Percentiles rank a stretch among this genome's conserved stretches.
These are phyloP conservation scores for Nemania sp. DNA, from an alignment of 2,329 filamentous ascomycete genomes.

Conservation along the genomic window DNA sequence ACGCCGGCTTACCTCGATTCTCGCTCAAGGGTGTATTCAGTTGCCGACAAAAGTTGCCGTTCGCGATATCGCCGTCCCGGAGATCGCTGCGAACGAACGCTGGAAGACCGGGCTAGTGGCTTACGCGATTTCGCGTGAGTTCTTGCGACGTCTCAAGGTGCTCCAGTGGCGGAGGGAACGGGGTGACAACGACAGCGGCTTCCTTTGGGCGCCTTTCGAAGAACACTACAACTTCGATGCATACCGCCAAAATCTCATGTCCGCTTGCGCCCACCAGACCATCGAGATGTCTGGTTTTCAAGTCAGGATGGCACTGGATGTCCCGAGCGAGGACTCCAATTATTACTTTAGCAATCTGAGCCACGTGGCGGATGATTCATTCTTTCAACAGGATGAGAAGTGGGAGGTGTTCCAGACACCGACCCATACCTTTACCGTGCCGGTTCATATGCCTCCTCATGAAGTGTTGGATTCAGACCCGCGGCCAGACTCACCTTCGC, in stretches of 20 bases:
- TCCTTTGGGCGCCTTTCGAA: constrained; percentile 32
- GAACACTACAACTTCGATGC: constrained; percentile 31
- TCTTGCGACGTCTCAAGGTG: constrained; percentile 34
- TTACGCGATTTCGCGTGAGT: constrained; percentile 34
- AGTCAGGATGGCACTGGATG: constrained; percentile 33
- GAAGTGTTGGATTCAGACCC: neutral
- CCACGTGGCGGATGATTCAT: neutral
- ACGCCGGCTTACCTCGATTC: constrained; percentile 16
- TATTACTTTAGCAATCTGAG: constrained; percentile 22
- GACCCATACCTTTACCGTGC: constrained; percentile 2
- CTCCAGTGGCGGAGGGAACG: constrained; percentile 13
- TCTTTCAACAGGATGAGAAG: constrained; percentile 21
- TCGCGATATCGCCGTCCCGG: neutral
- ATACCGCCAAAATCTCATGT: constrained; percentile 32
- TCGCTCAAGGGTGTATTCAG: constrained; percentile 32
- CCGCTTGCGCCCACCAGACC: constrained; percentile 31
- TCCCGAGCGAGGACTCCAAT: constrained; percentile 31
- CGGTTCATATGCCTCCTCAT: neutral
- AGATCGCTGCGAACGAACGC: neutral
- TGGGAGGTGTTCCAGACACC: constrained; percentile 18
- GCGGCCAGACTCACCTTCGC: neutral
- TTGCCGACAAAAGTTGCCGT: neutral
- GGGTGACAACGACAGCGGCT: neutral
- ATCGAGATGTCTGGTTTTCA: constrained; percentile 31
- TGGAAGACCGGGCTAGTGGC: constrained; percentile 35